phyloP scores from a whole-genome alignment of 441 rosid genomes.

The Adansonia rubrostipa region DNA sequence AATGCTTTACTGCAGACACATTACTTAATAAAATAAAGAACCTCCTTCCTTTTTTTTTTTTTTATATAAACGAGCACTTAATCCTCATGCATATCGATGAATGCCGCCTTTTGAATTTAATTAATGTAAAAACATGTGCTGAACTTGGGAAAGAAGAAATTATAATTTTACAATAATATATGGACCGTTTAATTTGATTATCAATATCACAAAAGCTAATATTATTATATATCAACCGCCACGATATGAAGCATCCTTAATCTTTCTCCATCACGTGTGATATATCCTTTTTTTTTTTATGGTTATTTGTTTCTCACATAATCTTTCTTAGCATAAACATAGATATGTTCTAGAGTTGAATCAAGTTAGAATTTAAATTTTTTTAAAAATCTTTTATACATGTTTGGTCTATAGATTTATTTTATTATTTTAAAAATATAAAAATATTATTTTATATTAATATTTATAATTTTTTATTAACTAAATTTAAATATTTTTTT shows the following conservation, averaged over 20 bases:
- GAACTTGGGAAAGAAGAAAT: not conserved
- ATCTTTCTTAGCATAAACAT: not conserved
- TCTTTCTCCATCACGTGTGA: conserved; percentile 13
- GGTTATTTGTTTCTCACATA: not conserved
- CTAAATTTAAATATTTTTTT: too few relatives aligned
- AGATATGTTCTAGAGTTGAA: too few relatives aligned
- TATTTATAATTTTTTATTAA: too few relatives aligned
- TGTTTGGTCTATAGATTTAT: too few relatives aligned
- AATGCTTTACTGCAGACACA: not conserved
- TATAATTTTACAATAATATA: not conserved
- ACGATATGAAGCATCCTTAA: conserved; percentile 9
- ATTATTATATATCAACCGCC: not conserved
- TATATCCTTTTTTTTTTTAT: not conserved
- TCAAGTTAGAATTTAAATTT: too few relatives aligned
- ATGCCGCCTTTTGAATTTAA: not conserved
- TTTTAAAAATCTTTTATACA: too few relatives aligned
- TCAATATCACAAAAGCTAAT: not conserved
- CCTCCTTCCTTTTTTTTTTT: not conserved
- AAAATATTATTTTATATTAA: too few relatives aligned
- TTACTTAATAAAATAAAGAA: not conserved
- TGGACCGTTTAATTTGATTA: conserved; percentile 11
- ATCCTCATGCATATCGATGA: not conserved
- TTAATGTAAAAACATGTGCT: not conserved
- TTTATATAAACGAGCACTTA: not conserved
- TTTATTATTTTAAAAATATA: too few relatives aligned